These are phyloP conservation scores for Talaromyces sp. DNA, from an alignment of 2,329 filamentous ascomycete genomes.

Conservation along the genomic window DNA sequence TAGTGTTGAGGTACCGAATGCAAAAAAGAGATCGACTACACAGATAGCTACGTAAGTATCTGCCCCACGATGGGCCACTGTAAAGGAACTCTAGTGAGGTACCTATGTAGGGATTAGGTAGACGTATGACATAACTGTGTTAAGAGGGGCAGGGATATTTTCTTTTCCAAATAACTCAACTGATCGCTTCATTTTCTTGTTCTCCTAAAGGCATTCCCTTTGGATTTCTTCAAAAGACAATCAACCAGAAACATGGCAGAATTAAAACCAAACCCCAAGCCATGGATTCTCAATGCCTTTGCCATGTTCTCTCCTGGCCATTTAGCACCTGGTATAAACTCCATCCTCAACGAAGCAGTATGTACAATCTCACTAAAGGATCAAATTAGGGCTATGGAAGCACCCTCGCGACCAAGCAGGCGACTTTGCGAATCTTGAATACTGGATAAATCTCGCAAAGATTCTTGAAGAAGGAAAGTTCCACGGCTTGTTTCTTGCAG, in stretches of 20 bases:
- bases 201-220: not conserved
- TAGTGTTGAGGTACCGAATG: not conserved
- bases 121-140: not conserved
- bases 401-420: constrained; percentile 31
- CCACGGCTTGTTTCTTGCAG: constrained; percentile 52
- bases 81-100: not conserved
- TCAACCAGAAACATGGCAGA: constrained; percentile 11
- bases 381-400: constrained; percentile 10
- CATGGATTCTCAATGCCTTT: constrained; percentile 43
- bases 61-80: constrained; percentile 3
- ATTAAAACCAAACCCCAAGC: constrained; percentile 1
- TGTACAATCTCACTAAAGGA: not conserved
- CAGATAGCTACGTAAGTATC: not conserved
- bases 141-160: not conserved
- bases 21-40: not conserved
- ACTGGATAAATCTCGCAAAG: constrained; percentile 49
- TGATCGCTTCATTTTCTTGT: not conserved
- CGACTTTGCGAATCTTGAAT: constrained; percentile 42
- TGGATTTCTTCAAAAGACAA: not conserved
- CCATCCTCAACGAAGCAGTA: not conserved
- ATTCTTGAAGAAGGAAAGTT: constrained; percentile 49
- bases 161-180: not conserved
- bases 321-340: constrained; percentile 33
- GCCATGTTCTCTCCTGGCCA: constrained; percentile 48
- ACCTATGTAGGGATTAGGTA: not conserved